Evolutionary conservation across 1,284 basidiomycete species (phyloP).

Genomic region (Dichomitus squalens): DNA sequence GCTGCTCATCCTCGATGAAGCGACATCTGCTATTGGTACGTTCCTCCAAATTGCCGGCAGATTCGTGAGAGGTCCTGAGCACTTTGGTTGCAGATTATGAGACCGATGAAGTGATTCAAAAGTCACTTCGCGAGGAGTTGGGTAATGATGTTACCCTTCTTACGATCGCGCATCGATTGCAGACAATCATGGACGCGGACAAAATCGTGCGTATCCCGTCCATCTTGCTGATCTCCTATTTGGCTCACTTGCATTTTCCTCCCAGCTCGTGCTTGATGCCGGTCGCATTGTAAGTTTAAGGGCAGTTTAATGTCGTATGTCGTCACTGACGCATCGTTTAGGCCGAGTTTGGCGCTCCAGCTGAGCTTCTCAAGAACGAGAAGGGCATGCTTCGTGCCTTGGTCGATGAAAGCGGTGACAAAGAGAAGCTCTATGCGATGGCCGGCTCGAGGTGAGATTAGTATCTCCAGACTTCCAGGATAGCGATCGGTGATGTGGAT

Average conservation of each 20-base stretch:
- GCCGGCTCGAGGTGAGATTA: slow-evolving; percentile 6
- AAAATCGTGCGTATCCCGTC: slow-evolving; percentile 15
- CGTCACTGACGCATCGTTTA: slow-evolving; percentile 1
- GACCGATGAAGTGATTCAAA: slow-evolving; percentile 34
- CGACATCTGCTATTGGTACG: slow-evolving; percentile 55
- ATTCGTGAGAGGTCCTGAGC: background rate
- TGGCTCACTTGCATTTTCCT: background rate
- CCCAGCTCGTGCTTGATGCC: slow-evolving; percentile 38
- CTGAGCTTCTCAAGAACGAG: slow-evolving; percentile 37
- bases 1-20: slow-evolving; percentile 41
- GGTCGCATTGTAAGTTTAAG: slow-evolving; percentile 30
- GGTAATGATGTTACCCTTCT: slow-evolving; percentile 56
- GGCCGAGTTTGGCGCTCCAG: slow-evolving; percentile 40
- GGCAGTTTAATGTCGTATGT: no score
- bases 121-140: slow-evolving; percentile 53
- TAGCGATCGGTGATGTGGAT: background rate
- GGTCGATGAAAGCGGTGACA: slow-evolving; percentile 42
- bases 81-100: slow-evolving; percentile 21
- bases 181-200: slow-evolving; percentile 63
- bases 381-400: slow-evolving; percentile 37
- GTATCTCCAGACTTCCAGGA: background rate
- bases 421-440: slow-evolving; percentile 35
- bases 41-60: background rate
- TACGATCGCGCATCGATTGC: slow-evolving; percentile 66
- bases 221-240: background rate